These are phyloP conservation scores for Coemansia sp. DNA, from an alignment of 192 early-diverging fungal genomes.

Conservation along the genomic window DNA sequence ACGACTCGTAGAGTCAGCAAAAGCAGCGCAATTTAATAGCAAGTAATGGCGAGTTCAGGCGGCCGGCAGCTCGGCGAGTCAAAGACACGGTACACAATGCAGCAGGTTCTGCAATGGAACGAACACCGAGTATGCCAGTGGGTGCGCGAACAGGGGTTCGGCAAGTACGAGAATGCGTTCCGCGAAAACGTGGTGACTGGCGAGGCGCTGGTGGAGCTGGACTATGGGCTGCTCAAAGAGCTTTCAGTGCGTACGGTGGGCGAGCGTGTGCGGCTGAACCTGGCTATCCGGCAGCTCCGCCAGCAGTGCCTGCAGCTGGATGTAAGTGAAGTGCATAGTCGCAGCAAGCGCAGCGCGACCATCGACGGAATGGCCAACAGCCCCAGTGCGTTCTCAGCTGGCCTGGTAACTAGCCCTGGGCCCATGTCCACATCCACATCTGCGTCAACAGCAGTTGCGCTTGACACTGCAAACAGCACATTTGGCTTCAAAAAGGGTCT, in stretches of 20 bases:
- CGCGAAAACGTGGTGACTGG: slow-evolving; percentile 79
- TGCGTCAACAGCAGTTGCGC: slow-evolving; percentile 3
- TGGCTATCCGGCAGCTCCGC: slow-evolving; percentile 72
- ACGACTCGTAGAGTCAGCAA: background rate
- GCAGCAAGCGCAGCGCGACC: slow-evolving; percentile 17
- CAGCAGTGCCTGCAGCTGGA: slow-evolving; percentile 59
- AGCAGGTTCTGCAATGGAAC: slow-evolving; percentile 58
- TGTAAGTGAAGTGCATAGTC: slow-evolving; percentile 11
- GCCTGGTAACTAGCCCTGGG: slow-evolving; percentile 10
- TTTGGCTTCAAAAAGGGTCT: slow-evolving; percentile 20
- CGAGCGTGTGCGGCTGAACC: slow-evolving; percentile 77
- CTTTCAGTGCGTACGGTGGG: slow-evolving; percentile 79
- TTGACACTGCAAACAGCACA: slow-evolving; percentile 9
- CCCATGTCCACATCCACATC: slow-evolving; percentile 24
- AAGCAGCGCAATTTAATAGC: background rate
- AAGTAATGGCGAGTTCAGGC: slow-evolving; percentile 23
- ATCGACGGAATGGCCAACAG: slow-evolving; percentile 6
- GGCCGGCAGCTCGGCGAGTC: slow-evolving; percentile 21
- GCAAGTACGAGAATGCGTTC: slow-evolving; percentile 55
- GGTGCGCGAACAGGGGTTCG: slow-evolving; percentile 58
- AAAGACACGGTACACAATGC: slow-evolving; percentile 41
- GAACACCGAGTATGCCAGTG: slow-evolving; percentile 55
- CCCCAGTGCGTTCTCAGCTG: background rate
- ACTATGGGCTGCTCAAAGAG: slow-evolving; percentile 78
- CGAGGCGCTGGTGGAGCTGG: slow-evolving; percentile 78